These are phyloP conservation scores for Trichoderma virens DNA, from an alignment of 495 filamentous ascomycete genomes.

Conservation along the genomic window DNA sequence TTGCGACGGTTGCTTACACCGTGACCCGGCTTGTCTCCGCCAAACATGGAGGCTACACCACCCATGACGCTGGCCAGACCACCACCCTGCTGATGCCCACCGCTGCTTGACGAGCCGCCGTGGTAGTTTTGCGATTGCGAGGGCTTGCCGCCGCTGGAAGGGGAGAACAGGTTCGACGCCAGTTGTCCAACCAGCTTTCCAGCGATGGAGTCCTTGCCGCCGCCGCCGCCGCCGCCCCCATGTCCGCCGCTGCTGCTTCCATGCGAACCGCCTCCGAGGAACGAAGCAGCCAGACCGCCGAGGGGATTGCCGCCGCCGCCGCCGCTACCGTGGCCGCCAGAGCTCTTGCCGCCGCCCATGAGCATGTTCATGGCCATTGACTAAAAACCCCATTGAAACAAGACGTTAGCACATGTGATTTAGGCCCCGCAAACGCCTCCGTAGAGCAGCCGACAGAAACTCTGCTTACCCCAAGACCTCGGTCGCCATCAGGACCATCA, in stretches of 20 bases:
- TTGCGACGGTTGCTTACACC: slow-evolving; percentile 18
- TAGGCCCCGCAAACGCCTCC: background rate
- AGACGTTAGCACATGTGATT: background rate
- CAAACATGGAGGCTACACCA: slow-evolving; percentile 35
- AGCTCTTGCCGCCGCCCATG: slow-evolving; percentile 20
- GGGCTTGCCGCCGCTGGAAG: slow-evolving; percentile 31
- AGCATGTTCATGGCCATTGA: slow-evolving; percentile 11
- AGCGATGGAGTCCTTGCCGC: slow-evolving; percentile 23
- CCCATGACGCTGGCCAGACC: slow-evolving; percentile 39
- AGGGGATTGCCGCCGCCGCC: slow-evolving; percentile 24
- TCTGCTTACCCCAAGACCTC: slow-evolving; percentile 38
- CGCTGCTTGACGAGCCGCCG: slow-evolving; percentile 21
- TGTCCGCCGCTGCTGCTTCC: slow-evolving; percentile 14
- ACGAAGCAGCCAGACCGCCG: slow-evolving; percentile 28
- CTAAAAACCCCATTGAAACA: slow-evolving; percentile 12
- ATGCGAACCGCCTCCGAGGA: slow-evolving; percentile 24
- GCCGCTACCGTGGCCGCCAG: slow-evolving; percentile 20
- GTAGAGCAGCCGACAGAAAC: background rate
- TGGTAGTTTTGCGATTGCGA: slow-evolving; percentile 30
- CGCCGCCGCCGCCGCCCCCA: slow-evolving; percentile 24
- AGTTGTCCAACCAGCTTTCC: slow-evolving; percentile 39
- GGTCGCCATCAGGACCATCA: slow-evolving; percentile 29
- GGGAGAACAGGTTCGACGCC: slow-evolving; percentile 37
- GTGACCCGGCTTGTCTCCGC: slow-evolving; percentile 25
- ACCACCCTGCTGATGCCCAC: slow-evolving; percentile 21